Percentiles rank a stretch among this genome's conserved stretches.
Evolutionary conservation across 805 yeast species (phyloP).

Genomic region (Cyberlindnera suaveolens): DNA sequence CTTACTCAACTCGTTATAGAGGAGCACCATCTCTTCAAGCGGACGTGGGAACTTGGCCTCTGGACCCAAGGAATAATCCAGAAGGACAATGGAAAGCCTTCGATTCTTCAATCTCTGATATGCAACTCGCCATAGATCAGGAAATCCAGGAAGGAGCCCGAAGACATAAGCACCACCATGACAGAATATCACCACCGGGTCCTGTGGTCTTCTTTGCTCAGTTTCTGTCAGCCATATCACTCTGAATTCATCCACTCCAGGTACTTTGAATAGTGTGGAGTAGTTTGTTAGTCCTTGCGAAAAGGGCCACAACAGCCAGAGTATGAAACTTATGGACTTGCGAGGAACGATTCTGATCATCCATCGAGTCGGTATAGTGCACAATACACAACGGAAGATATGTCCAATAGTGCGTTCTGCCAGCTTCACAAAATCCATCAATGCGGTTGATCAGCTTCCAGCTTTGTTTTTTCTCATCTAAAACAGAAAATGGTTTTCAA

Average conservation of each 20-base stretch:
- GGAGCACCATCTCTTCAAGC: constrained; percentile 17
- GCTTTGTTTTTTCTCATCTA: too few relatives aligned
- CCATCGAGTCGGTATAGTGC: too few relatives aligned
- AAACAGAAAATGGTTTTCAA: too few relatives aligned
- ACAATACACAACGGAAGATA: too few relatives aligned
- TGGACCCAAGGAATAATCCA: constrained; percentile 26
- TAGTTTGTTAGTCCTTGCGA: background rate
- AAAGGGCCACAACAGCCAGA: background rate
- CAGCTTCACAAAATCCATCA: too few relatives aligned
- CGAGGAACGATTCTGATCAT: too few relatives aligned
- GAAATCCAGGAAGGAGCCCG: constrained; percentile 6
- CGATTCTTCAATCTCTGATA: constrained; percentile 3
- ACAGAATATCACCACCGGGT: constrained; percentile 13
- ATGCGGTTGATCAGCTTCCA: too few relatives aligned
- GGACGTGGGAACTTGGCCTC: constrained; percentile 22
- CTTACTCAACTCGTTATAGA: constrained; percentile 15
- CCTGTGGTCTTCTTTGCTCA: constrained; percentile 15
- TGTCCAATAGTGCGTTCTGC: too few relatives aligned
- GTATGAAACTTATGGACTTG: too few relatives aligned
- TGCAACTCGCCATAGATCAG: constrained; percentile 3
- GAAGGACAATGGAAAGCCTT: constrained; percentile 18
- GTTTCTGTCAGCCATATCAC: constrained; percentile 23
- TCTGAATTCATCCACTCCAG: constrained; percentile 3
- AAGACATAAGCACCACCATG: constrained; percentile 18
- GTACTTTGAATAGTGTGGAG: constrained; percentile 2